Base-by-base conservation (phyloP, 306 rosid genomes). In the Castanospermum australe region DNA sequence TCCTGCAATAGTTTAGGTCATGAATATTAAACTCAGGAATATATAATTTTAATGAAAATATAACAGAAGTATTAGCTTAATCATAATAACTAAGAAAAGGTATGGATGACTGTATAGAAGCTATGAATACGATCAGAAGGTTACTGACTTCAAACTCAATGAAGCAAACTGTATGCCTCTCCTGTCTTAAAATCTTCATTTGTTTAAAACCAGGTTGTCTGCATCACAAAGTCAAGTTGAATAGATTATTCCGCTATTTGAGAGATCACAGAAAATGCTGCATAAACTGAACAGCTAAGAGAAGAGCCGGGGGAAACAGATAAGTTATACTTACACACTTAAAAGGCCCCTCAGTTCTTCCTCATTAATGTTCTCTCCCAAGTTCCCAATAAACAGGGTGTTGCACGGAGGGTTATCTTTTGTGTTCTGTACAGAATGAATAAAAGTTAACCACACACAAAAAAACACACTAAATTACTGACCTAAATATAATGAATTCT, bases 351-450 rank as follows among this genome's bases (percentile, higher is more conserved):
- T 88, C 78, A 96, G 85, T 87, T 96, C 99, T 62, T 96, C 99
- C 92, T 96, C 99, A 44, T 91, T 93, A 62, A 96, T 92, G 86
- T 91, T 91, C 84, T 96, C 99, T 60, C 99, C 99, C 76, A 96
- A 87, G 91, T 96, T 96, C 39, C 99, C 99, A 89, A 96, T 96
- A 75, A 96, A 96, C 63, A 96, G 84, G 73, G 99, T 96, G 83
- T 96, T 96, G 89, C 99, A 96, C 6, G 99, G 99, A 85, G 99
- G 98, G 70, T 96, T 96, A 82, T 96, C 99, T 87, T 96, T 96
- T 11, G 96, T 93, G 88, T 96, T 96, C 99, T 96, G 96, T 54
- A 50, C 51, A 28, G 47, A 60, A 86, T 42, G 20, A 42, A 66
- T 21, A 24, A 10, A 79, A 73, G 36, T 8, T 22, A 48, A 52